Conservation (phyloP, 2,329 filamentous ascomycete species). For the Claviceps fusiformis region DNA sequence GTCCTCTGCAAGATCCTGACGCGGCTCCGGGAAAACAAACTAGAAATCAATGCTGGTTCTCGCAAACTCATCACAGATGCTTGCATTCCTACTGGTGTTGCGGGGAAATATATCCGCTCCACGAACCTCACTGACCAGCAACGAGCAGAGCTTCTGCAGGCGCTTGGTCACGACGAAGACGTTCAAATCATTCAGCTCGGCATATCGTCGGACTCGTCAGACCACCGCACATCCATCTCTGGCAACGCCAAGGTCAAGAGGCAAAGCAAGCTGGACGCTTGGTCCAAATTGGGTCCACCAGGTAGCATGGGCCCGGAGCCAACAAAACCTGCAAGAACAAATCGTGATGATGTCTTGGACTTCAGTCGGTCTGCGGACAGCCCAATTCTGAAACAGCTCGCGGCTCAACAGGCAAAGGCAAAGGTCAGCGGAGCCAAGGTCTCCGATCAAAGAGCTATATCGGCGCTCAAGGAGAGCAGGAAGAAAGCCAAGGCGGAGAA, state of each 20-base stretch:
- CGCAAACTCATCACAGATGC: constrained; percentile 51
- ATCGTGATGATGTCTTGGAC: constrained; percentile 33
- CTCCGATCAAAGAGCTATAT: constrained; percentile 24
- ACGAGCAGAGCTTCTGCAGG: constrained; percentile 65
- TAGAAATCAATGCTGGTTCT: constrained; percentile 52
- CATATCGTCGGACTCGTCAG: constrained; percentile 13
- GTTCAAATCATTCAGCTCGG: constrained; percentile 33
- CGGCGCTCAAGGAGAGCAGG: constrained; percentile 53
- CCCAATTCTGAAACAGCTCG: constrained; percentile 33
- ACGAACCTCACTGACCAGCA: constrained; percentile 75
- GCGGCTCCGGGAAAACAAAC: constrained; percentile 62
- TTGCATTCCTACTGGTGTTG: constrained; percentile 41
- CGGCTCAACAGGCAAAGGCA: constrained; percentile 20
- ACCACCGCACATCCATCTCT: constrained; percentile 10
- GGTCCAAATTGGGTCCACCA: constrained; percentile 38
- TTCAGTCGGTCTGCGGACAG: constrained; percentile 34
- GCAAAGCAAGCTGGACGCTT: constrained; percentile 47
- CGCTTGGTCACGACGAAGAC: constrained; percentile 44
- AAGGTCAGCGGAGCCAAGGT: constrained; percentile 17
- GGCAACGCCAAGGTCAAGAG: constrained; percentile 31
- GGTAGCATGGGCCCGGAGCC: constrained; percentile 13
- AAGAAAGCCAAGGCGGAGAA: constrained; percentile 63
- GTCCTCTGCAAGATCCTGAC: constrained; percentile 74
- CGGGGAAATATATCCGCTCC: constrained; percentile 44
- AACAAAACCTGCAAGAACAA: constrained; percentile 18